These are phyloP conservation scores for Russula lepida DNA, from an alignment of 768 basidiomycete species.

Conservation along the genomic window DNA sequence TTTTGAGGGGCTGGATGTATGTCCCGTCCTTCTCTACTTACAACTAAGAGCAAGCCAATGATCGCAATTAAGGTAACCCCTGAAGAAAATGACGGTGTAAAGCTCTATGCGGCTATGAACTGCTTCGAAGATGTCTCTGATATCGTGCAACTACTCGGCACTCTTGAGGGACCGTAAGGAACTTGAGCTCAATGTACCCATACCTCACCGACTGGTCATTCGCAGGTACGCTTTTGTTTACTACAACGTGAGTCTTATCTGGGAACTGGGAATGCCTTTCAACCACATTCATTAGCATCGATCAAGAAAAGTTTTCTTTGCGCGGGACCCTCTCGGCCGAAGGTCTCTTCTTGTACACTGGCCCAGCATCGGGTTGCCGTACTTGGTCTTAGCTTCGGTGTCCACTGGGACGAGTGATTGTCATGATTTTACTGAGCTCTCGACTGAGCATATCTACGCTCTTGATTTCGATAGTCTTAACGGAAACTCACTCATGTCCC, in stretches of 20 bases:
- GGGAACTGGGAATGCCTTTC: neutral
- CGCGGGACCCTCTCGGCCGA: slow-evolving; percentile 76
- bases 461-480: slow-evolving; percentile 36
- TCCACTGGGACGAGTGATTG: slow-evolving; percentile 40
- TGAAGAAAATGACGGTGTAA: slow-evolving; percentile 67
- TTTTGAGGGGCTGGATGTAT: slow-evolving; percentile 73
- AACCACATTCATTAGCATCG: slow-evolving; percentile 29
- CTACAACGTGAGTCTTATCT: slow-evolving; percentile 49
- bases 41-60: neutral
- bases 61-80: slow-evolving; percentile 37
- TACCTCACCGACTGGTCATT: slow-evolving; percentile 2
- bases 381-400: slow-evolving; percentile 58
- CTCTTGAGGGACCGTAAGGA: slow-evolving; percentile 77
- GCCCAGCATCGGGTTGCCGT: slow-evolving; percentile 41
- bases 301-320: slow-evolving; percentile 53
- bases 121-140: slow-evolving; percentile 27
- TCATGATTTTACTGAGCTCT: slow-evolving; percentile 54
- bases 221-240: slow-evolving; percentile 73
- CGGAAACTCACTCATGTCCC: neutral
- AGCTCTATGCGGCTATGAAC: slow-evolving; percentile 34
- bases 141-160: slow-evolving; percentile 45
- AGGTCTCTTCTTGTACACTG: slow-evolving; percentile 72
- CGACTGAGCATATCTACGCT: slow-evolving; percentile 48
- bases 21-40: slow-evolving; percentile 15
- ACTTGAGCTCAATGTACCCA: neutral